Base-by-base conservation (phyloP, 2,329 filamentous ascomycete genomes). In the Macrophomina tecta region DNA sequence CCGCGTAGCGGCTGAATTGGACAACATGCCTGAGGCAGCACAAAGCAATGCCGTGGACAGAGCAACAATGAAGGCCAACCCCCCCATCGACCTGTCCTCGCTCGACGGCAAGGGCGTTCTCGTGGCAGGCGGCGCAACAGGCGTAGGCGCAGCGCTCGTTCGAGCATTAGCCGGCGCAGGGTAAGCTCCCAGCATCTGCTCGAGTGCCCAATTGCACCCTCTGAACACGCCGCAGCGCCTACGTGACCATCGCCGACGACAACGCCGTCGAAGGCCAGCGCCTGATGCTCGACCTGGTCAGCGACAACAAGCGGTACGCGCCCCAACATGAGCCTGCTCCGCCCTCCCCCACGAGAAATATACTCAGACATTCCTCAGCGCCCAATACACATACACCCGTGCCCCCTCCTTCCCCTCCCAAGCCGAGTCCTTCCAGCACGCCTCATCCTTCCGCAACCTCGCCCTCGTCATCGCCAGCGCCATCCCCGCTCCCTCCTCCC, bases 391-490 rank as follows among this genome's bases (percentile, higher is more conserved):
- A 28, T 65, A 69, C 36, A 75, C 72, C 9, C 72, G 78, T 67
- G 70, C 74, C 3, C 69, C 70, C 8, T 68, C 70, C 67, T 77
- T 73, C 69, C 30, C 38, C 23, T 73, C 74, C 18, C 76, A 76
- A 63, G 46, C 72, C 32, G 52, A 68, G 9, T 74, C 72, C 60
- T 78, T 78, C 71, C 74, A 76, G 62, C 64, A 70, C 36, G 72
- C 74, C 8, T 52, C 74, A 40, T 23, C 61, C 9, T 70, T 70
- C 72, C 70, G 71, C 2, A 65, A 23, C 23, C 53, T 79, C 36
- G 74, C 78, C 67, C 69, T 77, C 42, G 73, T 77, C 8, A 64
- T 77, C 34, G 64, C 74, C 30, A 65, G 66, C 42, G 75, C 76
- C 14, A 74, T 75, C 75, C 76, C n/a, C 73, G n/a, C 45, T 7